phyloP scores from a whole-genome alignment of 805 yeast genomes.

The Ogataea paraovalis region DNA sequence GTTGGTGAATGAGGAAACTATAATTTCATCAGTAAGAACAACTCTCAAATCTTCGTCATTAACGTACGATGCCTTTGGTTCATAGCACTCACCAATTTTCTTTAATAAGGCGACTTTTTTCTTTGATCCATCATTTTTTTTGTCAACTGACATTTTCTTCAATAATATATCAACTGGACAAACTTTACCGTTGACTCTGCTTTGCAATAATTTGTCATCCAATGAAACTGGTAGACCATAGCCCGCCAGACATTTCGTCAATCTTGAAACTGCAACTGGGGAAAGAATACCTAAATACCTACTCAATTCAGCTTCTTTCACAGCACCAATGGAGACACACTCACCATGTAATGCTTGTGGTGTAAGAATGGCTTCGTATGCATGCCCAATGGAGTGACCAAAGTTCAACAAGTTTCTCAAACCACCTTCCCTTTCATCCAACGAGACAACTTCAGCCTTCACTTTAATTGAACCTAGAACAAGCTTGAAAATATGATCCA shows the following conservation, averaged over 20 bases:
- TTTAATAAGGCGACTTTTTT: slow-evolving; percentile 84
- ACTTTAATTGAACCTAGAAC: slow-evolving; percentile 85
- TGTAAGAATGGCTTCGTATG: slow-evolving; percentile 94
- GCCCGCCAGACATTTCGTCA: slow-evolving; percentile 75
- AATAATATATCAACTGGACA: slow-evolving; percentile 76
- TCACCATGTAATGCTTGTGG: slow-evolving; percentile 98
- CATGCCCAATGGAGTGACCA: slow-evolving; percentile 98
- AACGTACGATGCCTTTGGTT: slow-evolving; percentile 81
- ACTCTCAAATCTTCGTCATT: slow-evolving; percentile 76
- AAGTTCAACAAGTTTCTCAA: slow-evolving; percentile 88
- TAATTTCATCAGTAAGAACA: slow-evolving; percentile 75
- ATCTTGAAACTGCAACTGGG: slow-evolving; percentile 90
- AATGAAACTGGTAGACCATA: slow-evolving; percentile 82
- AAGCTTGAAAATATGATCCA: slow-evolving; percentile 69
- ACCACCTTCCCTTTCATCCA: slow-evolving; percentile 94
- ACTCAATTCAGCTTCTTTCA: slow-evolving; percentile 92
- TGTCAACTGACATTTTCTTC: slow-evolving; percentile 89
- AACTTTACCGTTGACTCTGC: slow-evolving; percentile 61
- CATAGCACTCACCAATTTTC: slow-evolving; percentile 84
- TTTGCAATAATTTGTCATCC: slow-evolving; percentile 66
- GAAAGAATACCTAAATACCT: slow-evolving; percentile 84
- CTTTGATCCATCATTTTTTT: slow-evolving; percentile 90
- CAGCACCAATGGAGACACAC: slow-evolving; percentile 97
- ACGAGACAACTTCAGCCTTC: slow-evolving; percentile 89
- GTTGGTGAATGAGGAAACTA: slow-evolving; percentile 55